Percentiles rank a stretch among this genome's conserved stretches.
phyloP scores from a whole-genome alignment of 2,329 filamentous ascomycete genomes.

The Beauveria medogensis region DNA sequence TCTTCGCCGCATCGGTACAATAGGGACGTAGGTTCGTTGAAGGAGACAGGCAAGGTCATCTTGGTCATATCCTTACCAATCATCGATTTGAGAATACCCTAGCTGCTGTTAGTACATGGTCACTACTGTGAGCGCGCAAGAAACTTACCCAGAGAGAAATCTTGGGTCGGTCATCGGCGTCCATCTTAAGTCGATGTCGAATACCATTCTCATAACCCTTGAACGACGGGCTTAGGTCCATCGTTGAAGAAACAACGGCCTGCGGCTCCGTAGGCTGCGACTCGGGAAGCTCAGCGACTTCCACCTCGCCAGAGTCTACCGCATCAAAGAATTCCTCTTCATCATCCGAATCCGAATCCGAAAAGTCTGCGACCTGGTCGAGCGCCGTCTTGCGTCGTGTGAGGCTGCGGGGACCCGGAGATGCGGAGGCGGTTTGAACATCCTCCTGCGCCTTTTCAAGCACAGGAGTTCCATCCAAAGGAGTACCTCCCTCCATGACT shows the following conservation, averaged over 20 bases:
- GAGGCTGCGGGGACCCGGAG: slow-evolving; percentile 21
- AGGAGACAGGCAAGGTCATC: slow-evolving; percentile 96
- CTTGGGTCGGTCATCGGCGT: slow-evolving; percentile 86
- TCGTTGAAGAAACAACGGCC: slow-evolving; percentile 31
- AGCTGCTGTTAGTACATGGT: slow-evolving; percentile 17
- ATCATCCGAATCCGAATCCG: slow-evolving; percentile 72
- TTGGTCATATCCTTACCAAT: slow-evolving; percentile 99
- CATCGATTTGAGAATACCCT: slow-evolving; percentile 98
- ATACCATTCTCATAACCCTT: slow-evolving; percentile 87
- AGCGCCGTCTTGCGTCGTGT: slow-evolving; percentile 57
- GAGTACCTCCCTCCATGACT: slow-evolving; percentile 55
- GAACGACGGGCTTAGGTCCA: slow-evolving; percentile 71
- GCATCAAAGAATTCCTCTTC: slow-evolving; percentile 97
- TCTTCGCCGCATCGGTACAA: slow-evolving; percentile 93
- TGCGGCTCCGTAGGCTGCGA: slow-evolving; percentile 9
- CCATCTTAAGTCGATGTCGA: slow-evolving; percentile 72
- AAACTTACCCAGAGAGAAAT: slow-evolving; percentile 85
- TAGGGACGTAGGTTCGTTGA: slow-evolving; percentile 95
- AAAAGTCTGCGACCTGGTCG: slow-evolving; percentile 64
- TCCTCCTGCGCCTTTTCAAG: slow-evolving; percentile 24
- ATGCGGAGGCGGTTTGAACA: slow-evolving; percentile 19
- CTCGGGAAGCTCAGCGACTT: slow-evolving; percentile 59
- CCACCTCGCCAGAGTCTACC: slow-evolving; percentile 84
- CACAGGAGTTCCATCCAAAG: slow-evolving; percentile 22
- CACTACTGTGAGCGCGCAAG: not conserved